Evolutionary conservation across 2,329 filamentous ascomycete genomes (phyloP), one percentile per base, ranked within the genome.

Genomic region (Cyclaneusma minus): DNA sequence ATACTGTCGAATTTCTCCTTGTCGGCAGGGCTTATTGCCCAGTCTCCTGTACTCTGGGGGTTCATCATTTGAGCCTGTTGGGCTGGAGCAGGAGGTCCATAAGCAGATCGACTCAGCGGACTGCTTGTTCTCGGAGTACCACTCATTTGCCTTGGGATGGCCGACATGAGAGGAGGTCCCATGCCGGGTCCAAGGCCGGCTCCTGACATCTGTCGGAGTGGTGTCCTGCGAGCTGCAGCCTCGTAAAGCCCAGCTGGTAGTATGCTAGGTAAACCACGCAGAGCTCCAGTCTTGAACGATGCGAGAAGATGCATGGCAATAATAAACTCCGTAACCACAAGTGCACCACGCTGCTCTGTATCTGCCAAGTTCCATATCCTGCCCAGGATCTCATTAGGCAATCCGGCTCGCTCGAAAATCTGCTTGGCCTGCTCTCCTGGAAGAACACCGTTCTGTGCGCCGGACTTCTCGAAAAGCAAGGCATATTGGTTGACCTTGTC

Each of bases 221-320:
- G 54, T 29, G 60, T 64, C 40, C 78, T 66, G 36, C 84, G 68
- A 25, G 80, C 72, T 6, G 89, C 89, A 23, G 85, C 87, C 45
- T 98, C 89, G 45, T 91, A 93, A 4, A 98, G 60, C 7, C 77
- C 80, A 8, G 81, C 72, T 5, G 89, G 89, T 3, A 98, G 65
- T 14, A 78, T 69, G 33, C 60, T 77, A 2, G 89, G 89, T 30
- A 95, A 62, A 12, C 68, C 72, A 36, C 82, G 74, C 49, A 98
- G 65, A 16, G 73, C 64, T 13, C 84, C 80, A 8, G 74, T 78
- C 60, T 92, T 93, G 55, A 82, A 83, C 8, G 84, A 93, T 9
- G 83, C 87, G 35, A 98, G 64, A 33, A 98, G 61, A 51, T 98
- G 89, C 89, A 98, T 98, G 23, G 89, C 89, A 44, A 98, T 91